Evolutionary conservation across 2,329 filamentous ascomycete genomes (phyloP), one percentile per base, ranked within the genome.

Genomic region (Colletotrichum salicis): DNA sequence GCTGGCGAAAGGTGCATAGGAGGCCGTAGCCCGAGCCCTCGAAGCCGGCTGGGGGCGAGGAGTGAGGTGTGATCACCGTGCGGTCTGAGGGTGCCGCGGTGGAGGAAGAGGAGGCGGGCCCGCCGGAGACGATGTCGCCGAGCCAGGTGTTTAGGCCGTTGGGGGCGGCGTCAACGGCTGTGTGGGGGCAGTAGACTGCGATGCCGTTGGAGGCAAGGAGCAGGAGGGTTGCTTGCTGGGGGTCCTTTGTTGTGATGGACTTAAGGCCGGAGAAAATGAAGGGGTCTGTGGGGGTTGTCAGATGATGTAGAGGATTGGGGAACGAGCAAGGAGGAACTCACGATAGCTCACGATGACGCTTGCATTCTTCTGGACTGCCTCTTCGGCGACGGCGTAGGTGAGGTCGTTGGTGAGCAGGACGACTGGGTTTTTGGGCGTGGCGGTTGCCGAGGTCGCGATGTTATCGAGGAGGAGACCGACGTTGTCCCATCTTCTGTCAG

Each of bases 221-320:
- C 4, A 99, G 87, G 37, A 99, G 89, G 7, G 94, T 94, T 55
- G 91, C 89, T 80, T 99, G 96, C 81, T 98, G 96, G 11, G 94
- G 89, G 79, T 99, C 93, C 73, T 88, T 88, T 59, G 95, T 89
- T 41, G 94, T 97, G 79, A 99, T 86, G 74, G 94, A 92, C 83
- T 98, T 99, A 76, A 99, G 87, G 64, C 93, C 93, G 60, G 93
- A 91, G 86, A 99, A 99, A 79, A 99, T 98, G 80, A 98, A 96
- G 27, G 96, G 96, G 82, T 99, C 94, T 97, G 76, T 73, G 65
- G 10, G 27, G 19, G 64, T 22, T 35, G 27, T 74, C 45, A 73
- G 68, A 64, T 15, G 7, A 13, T 24, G 12, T 45, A 29, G 52
- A 51, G 10, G 15, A 22, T 6, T 6, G 52, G 22, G 0, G 19